These are phyloP conservation scores for Claviceps purpurea DNA, from an alignment of 2,329 filamentous ascomycete species.

Conservation along the genomic window DNA sequence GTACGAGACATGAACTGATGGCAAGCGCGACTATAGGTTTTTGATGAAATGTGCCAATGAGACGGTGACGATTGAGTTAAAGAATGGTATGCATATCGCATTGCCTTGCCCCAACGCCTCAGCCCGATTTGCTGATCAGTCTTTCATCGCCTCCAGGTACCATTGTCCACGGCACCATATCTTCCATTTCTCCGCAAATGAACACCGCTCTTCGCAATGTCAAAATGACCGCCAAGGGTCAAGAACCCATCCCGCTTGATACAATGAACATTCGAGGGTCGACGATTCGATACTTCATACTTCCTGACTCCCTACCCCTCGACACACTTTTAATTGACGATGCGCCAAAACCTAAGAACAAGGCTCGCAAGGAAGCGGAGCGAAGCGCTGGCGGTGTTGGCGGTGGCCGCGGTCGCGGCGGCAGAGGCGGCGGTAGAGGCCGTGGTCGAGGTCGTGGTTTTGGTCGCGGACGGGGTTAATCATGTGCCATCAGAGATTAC, in stretches of 20 bases:
- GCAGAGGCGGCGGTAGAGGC: slow-evolving; percentile 32
- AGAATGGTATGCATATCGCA: slow-evolving; percentile 58
- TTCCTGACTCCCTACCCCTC: slow-evolving; percentile 86
- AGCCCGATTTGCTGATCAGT: background rate
- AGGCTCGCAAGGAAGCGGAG: slow-evolving; percentile 83
- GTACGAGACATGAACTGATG: slow-evolving; percentile 7
- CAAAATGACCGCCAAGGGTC: slow-evolving; percentile 87
- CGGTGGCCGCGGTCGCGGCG: slow-evolving; percentile 38
- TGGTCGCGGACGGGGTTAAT: slow-evolving; percentile 5
- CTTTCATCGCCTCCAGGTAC: slow-evolving; percentile 49
- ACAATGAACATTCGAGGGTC: slow-evolving; percentile 95
- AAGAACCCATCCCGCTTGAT: slow-evolving; percentile 78
- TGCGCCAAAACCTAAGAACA: slow-evolving; percentile 97
- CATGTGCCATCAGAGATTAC: too few species aligned
- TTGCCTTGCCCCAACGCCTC: background rate
- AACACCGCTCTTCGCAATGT: slow-evolving; percentile 92
- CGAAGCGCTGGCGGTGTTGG: slow-evolving; percentile 41
- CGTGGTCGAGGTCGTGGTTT: slow-evolving; percentile 24
- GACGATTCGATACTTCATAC: slow-evolving; percentile 91
- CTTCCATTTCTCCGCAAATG: slow-evolving; percentile 95
- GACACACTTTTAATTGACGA: slow-evolving; percentile 95
- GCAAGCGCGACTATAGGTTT: slow-evolving; percentile 49
- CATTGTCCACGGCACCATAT: slow-evolving; percentile 92
- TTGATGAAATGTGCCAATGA: slow-evolving; percentile 99
- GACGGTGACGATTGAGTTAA: slow-evolving; percentile 95